Evolutionary conservation across 78 protist species (phyloP), one percentile per base, ranked within the genome.

Genomic region (Bodo saltans): DNA sequence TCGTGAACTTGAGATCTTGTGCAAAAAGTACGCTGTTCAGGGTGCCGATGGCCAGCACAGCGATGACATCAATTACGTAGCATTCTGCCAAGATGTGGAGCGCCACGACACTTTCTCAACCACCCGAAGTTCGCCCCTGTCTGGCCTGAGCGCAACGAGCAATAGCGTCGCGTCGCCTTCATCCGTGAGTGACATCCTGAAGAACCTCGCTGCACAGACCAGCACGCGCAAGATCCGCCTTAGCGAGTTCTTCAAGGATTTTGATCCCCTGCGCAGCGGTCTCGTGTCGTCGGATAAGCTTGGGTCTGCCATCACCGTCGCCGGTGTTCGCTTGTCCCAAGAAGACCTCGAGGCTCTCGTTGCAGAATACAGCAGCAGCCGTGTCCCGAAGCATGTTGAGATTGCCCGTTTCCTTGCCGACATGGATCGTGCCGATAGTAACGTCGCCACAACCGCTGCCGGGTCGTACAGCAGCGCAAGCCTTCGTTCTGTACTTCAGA

Each of bases 221-320:
- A 11, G 2, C 41, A 4, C 21, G 1, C 70, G 4, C 34, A 17
- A 41, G 83, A 27, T 78, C 4, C 70, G 83, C 3, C 37, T 52
- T 32, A 25, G 52, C 30, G 83, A 78, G 41, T 78, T 78, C 68
- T 21, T 78, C 26, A 4, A 70, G 3, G 83, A 78, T 70, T 78
- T 26, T 21, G 83, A 78, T 70, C 8, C 42, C 38, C 60, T 78
- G 26, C 53, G 68, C 39, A 8, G 37, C 33, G 83, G 83, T 28
- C 3, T 4, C 3, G 29, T 78, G 17, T 4, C 1, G 8, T 8
- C 23, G n/a, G 83, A 2, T 29, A 38, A 78, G 42, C 37, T 78
- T 35, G 83, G 42, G 27, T 29, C 70, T 4, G 68, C 53, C 32
- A 4, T 78, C 37, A 4, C 29, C n/a, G n/a, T 78, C 47, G 68